These are phyloP conservation scores for Ceratocystis papillata DNA, from an alignment of 2,329 filamentous ascomycete genomes.

Conservation along the genomic window DNA sequence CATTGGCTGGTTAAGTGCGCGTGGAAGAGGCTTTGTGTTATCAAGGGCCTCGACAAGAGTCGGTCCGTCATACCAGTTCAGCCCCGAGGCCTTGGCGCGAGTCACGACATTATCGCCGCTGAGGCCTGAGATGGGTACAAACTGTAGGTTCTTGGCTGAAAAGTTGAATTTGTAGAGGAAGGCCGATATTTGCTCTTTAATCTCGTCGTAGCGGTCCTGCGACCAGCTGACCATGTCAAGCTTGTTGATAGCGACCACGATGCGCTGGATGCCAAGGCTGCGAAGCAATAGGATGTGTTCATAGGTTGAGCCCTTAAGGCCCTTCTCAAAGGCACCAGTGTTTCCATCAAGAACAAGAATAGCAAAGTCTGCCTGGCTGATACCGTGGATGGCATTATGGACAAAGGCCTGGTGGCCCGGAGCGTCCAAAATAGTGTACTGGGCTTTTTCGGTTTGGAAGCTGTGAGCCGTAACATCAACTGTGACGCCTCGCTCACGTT, in stretches of 20 bases:
- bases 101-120: slow-evolving; percentile 74
- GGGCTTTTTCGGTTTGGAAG: slow-evolving; percentile 78
- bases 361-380: slow-evolving; percentile 90
- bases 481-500: slow-evolving; percentile 80
- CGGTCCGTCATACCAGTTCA: slow-evolving; percentile 68
- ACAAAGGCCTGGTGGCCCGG: slow-evolving; percentile 94
- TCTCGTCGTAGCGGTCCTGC: slow-evolving; percentile 70
- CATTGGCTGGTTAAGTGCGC: slow-evolving; percentile 66
- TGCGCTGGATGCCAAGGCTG: slow-evolving; percentile 77
- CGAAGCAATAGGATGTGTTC: slow-evolving; percentile 84
- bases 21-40: slow-evolving; percentile 56
- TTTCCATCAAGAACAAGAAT: slow-evolving; percentile 88
- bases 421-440: slow-evolving; percentile 89
- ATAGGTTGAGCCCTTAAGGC: slow-evolving; percentile 82
- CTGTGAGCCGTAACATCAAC: slow-evolving; percentile 94
- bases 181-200: slow-evolving; percentile 67
- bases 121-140: slow-evolving; percentile 82
- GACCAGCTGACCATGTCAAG: slow-evolving; percentile 82
- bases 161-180: slow-evolving; percentile 80
- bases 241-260: slow-evolving; percentile 92
- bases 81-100: slow-evolving; percentile 35
- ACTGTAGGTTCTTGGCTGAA: slow-evolving; percentile 65
- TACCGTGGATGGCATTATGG: slow-evolving; percentile 97
- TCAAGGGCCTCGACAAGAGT: slow-evolving; percentile 81
- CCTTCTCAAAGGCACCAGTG: slow-evolving; percentile 85